Percentiles rank a stretch among this genome's conserved stretches.
Evolutionary conservation across 169 alveolate genomes (phyloP).

Genomic region (Eimeria acervulina): DNA sequence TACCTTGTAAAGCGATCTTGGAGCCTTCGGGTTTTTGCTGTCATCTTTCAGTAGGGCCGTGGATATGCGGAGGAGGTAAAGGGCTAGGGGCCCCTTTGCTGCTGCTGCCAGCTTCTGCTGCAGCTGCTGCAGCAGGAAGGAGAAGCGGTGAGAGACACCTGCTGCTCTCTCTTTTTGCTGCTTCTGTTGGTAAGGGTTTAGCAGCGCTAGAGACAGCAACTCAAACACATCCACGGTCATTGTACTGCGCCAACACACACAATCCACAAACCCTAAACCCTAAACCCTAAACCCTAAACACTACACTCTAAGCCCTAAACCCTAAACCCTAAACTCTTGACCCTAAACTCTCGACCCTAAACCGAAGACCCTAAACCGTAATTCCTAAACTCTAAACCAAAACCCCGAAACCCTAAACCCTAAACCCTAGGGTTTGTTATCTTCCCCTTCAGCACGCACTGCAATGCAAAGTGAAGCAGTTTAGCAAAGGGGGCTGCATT

Average conservation of each 20-base stretch:
- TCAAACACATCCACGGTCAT: slow-evolving; percentile 28
- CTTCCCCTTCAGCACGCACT: background rate
- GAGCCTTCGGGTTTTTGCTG: background rate
- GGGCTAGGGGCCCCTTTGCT: background rate
- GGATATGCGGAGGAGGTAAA: background rate
- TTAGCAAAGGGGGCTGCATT: background rate
- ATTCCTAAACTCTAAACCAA: no score
- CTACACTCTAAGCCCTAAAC: background rate
- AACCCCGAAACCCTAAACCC: no score
- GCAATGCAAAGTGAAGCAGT: background rate
- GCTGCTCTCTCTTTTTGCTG: background rate
- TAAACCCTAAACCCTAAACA: background rate
- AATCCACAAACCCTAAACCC: background rate
- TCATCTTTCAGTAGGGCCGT: background rate
- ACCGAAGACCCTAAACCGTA: background rate
- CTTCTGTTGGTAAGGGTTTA: background rate
- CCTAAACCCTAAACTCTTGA: background rate
- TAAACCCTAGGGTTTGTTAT: no score
- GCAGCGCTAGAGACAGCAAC: slow-evolving; percentile 23
- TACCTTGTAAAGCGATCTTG: background rate
- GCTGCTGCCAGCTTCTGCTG: no score
- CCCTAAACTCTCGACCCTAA: background rate
- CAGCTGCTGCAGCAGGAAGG: slow-evolving; percentile 30
- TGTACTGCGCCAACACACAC: background rate
- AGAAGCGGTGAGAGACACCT: background rate